Evolutionary conservation across 1,139 yeast genomes (phyloP).

Genomic region (Saccharomyces hybrid): DNA sequence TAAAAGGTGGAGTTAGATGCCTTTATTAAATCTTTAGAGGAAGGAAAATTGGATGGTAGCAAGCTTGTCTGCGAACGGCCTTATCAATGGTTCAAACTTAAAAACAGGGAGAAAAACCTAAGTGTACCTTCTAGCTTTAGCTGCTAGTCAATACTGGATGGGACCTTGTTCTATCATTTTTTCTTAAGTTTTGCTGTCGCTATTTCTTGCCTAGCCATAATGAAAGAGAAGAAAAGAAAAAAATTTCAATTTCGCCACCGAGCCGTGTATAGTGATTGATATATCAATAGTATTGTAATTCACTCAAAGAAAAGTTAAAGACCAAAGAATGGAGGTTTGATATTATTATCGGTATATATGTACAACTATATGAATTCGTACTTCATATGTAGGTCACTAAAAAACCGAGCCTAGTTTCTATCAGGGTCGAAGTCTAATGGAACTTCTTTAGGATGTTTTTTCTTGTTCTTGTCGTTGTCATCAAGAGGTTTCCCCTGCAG

Average conservation of each 20-base stretch:
- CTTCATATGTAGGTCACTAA: not conserved
- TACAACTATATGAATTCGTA: not conserved
- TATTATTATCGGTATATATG: not conserved
- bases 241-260: conserved; percentile 8
- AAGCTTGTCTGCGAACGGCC: not conserved
- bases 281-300: not conserved
- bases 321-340: not conserved
- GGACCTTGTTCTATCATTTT: not conserved
- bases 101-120: not conserved
- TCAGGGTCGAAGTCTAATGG: conserved; percentile 13
- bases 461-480: conserved; percentile 1
- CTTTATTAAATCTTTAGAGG: not conserved
- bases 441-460: conserved; percentile 4
- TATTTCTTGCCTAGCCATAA: not conserved
- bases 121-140: not conserved
- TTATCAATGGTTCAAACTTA: not conserved
- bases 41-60: not conserved
- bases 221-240: not conserved
- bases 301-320: not conserved
- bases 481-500: conserved; percentile 2
- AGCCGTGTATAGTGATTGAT: not conserved
- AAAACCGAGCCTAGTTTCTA: conserved; percentile 3
- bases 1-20: not conserved
- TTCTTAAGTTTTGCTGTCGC: not conserved
- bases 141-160: not conserved